phyloP scores from a whole-genome alignment of 208 protist genomes.

The Wallacemonas sp. region DNA sequence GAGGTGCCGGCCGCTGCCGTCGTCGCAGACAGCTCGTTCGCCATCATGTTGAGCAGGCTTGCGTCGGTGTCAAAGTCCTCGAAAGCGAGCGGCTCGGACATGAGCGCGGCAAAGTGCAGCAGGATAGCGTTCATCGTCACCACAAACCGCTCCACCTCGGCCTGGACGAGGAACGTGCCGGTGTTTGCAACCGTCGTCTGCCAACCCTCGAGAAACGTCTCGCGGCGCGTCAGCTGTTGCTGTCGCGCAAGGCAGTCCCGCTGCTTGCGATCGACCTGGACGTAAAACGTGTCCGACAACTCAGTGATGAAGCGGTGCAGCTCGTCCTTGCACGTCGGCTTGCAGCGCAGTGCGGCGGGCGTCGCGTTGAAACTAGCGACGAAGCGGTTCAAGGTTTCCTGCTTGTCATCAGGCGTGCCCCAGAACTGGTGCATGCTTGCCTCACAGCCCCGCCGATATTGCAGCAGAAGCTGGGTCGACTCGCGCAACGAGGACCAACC shows the following conservation, averaged over 20 bases:
- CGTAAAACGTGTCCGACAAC: conserved; percentile 47
- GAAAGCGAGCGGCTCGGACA: conserved; percentile 57
- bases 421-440: conserved; percentile 49
- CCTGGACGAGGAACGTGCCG: conserved; percentile 50
- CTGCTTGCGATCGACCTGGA: conserved; percentile 38
- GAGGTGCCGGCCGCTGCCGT: background rate
- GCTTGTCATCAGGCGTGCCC: conserved; percentile 59
- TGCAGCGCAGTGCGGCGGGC: conserved; percentile 39
- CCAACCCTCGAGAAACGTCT: conserved; percentile 68
- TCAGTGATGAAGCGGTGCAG: conserved; percentile 64
- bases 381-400: conserved; percentile 61
- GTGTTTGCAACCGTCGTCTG: conserved; percentile 58
- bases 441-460: conserved; percentile 43
- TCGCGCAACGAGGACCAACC: conserved; percentile 30
- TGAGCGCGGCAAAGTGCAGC: conserved; percentile 68
- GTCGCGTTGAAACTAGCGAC: conserved; percentile 51
- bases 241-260: conserved; percentile 41
- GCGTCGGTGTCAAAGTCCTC: conserved; percentile 66
- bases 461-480: conserved; percentile 41
- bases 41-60: conserved; percentile 17
- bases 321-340: conserved; percentile 69
- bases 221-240: conserved; percentile 49
- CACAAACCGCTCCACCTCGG: conserved; percentile 72
- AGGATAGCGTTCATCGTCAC: conserved; percentile 52
- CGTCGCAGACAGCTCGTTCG: conserved; percentile 7